phyloP scores from a whole-genome alignment of 2,329 filamentous ascomycete species.

The Diaporthe australafricana region DNA sequence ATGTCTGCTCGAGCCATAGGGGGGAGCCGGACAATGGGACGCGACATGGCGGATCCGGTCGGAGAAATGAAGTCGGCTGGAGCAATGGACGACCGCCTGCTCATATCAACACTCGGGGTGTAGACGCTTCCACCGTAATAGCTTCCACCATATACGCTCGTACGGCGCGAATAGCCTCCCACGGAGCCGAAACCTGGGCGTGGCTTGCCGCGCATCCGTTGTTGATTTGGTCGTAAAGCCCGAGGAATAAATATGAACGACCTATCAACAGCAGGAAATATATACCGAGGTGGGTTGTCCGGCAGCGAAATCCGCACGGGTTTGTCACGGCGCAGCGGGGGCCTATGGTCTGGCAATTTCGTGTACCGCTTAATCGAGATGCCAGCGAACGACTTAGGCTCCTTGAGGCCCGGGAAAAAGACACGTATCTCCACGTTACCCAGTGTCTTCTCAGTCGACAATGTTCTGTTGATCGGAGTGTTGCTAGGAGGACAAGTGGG shows the following conservation, averaged over 20 bases:
- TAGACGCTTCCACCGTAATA: slow-evolving; percentile 77
- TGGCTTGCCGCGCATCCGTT: slow-evolving; percentile 80
- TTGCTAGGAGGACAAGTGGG: slow-evolving; percentile 69
- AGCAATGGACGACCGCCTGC: slow-evolving; percentile 83
- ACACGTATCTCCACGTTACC: slow-evolving; percentile 89
- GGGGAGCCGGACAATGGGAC: slow-evolving; percentile 88
- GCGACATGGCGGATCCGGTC: slow-evolving; percentile 80
- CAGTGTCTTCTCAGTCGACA: slow-evolving; percentile 86
- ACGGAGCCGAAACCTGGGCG: slow-evolving; percentile 77
- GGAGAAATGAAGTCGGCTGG: slow-evolving; percentile 83
- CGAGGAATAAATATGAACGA: slow-evolving; percentile 99
- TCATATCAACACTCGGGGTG: slow-evolving; percentile 88
- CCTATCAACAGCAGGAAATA: slow-evolving; percentile 88
- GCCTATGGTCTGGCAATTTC: slow-evolving; percentile 92
- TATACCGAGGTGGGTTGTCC: slow-evolving; percentile 82
- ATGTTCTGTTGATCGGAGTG: slow-evolving; percentile 77
- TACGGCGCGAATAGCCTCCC: slow-evolving; percentile 78
- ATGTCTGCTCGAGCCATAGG: slow-evolving; percentile 60
- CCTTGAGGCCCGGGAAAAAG: slow-evolving; percentile 79
- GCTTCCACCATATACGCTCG: slow-evolving; percentile 82
- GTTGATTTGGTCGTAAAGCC: slow-evolving; percentile 92
- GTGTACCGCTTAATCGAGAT: slow-evolving; percentile 92
- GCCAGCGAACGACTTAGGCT: slow-evolving; percentile 77
- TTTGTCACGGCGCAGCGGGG: slow-evolving; percentile 93
- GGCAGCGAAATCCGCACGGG: slow-evolving; percentile 94